Evolutionary conservation across 179 eudicot species (phyloP).

Genomic region (Gypsophila paniculata): DNA sequence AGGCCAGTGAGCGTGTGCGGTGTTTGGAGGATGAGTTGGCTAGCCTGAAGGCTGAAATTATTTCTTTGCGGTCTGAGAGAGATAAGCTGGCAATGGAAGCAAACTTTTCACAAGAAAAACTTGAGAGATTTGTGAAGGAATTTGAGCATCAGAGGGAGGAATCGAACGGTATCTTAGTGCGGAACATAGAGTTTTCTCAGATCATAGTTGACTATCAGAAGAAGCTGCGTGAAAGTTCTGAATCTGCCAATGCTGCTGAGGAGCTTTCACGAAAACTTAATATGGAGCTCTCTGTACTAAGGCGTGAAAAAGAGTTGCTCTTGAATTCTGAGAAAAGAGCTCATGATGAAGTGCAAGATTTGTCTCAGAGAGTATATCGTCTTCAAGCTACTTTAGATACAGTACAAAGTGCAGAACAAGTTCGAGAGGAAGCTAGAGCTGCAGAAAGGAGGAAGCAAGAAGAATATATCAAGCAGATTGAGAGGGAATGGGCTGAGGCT

Average conservation of each 20-base stretch:
- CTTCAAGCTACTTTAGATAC: constrained; percentile 91
- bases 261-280: constrained; percentile 70
- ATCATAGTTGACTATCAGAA: constrained; percentile 77
- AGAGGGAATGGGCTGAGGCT: constrained; percentile 94
- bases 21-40: constrained; percentile 68
- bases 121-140: constrained; percentile 70
- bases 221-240: constrained; percentile 79
- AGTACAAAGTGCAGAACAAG: constrained; percentile 72
- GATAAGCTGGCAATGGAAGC: constrained; percentile 70
- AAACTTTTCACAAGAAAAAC: constrained; percentile 64
- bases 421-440: constrained; percentile 79
- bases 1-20: constrained; percentile 54
- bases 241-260: constrained; percentile 56
- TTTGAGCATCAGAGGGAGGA: constrained; percentile 81
- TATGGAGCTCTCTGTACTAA: constrained; percentile 80
- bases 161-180: constrained; percentile 53
- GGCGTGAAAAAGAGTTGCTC: constrained; percentile 75
- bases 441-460: constrained; percentile 77
- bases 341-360: constrained; percentile 73
- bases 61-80: constrained; percentile 67
- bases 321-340: constrained; percentile 82
- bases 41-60: constrained; percentile 59
- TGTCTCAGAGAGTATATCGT: constrained; percentile 74
- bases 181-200: constrained; percentile 88
- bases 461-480: constrained; percentile 62